A percentile compares a stretch with the other conserved stretches of the same genome.
phyloP scores from a whole-genome alignment of 495 filamentous ascomycete species.

The Staphylotrichum longicolle region DNA sequence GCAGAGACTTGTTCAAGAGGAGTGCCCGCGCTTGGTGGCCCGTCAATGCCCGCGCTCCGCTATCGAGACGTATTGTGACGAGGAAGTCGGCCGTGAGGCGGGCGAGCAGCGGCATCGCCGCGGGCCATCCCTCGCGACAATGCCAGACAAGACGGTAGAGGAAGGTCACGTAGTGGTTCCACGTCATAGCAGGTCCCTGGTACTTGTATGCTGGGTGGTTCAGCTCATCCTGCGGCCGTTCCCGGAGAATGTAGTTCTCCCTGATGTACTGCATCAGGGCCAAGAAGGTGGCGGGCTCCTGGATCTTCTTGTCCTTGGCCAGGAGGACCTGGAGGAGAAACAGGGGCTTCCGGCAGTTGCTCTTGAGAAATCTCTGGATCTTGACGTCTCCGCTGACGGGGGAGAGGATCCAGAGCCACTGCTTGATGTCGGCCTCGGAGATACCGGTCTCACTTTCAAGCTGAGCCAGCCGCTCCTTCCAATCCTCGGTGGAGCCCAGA shows the following conservation, averaged over 20 bases:
- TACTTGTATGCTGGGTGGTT: neutral
- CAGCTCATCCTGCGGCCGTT: conserved; percentile 21
- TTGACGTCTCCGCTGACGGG: conserved; percentile 34
- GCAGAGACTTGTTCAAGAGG: conserved; percentile 40
- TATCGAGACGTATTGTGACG: conserved; percentile 25
- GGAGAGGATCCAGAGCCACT: conserved; percentile 47
- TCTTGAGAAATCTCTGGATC: conserved; percentile 36
- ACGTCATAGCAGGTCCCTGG: conserved; percentile 27
- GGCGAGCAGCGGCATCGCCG: conserved; percentile 35
- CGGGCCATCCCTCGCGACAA: conserved; percentile 35
- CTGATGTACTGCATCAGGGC: conserved; percentile 35
- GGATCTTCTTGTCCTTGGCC: conserved; percentile 33
- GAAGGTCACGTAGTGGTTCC: conserved; percentile 34
- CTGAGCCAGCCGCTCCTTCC: conserved; percentile 30
- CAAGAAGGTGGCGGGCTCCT: conserved; percentile 28
- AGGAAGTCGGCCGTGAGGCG: conserved; percentile 39
- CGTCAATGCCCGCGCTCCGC: conserved; percentile 4
- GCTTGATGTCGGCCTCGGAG: conserved; percentile 31
- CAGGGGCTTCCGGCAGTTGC: conserved; percentile 36
- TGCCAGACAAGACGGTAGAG: conserved; percentile 36
- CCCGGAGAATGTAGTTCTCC: conserved; percentile 31
- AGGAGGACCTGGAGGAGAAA: conserved; percentile 41
- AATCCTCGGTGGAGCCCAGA: conserved; percentile 29
- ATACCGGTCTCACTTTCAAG: conserved; percentile 28
- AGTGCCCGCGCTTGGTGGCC: conserved; percentile 27